Evolutionary conservation across 768 basidiomycete species (phyloP), one percentile per base, ranked within the genome.

Genomic region (Boletellus ananas): DNA sequence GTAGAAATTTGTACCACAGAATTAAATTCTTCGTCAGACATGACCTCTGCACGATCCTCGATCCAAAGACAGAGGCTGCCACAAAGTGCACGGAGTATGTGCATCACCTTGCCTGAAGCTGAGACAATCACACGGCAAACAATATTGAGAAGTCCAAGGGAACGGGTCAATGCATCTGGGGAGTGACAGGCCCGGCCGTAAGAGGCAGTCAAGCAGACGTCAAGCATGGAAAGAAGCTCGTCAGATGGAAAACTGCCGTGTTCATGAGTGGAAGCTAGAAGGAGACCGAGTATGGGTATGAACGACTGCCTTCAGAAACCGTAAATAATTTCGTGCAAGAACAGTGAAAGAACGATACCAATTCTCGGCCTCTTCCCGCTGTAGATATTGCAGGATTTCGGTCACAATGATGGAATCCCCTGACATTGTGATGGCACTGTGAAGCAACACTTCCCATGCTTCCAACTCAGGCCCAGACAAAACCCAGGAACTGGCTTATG

Each of bases 11-110:
- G 35, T 61, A 84, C 84, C 51, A 78, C 53, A 41, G 69, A 62
- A 44, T 75, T 76, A 47, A 79, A 77, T 27, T 81, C 75, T 7
- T 69, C 58, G 4, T 72, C 70, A 3, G 67, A 56, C 43, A 85
- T 66, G 14, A 70, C 50, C 20, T 69, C 65, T 0, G 55, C 38
- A 34, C 70, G 70, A 50, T 84, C 83, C 37, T 70, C 70, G 18
- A 85, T 74, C 84, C 84, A 85, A 27, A 65, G 55, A 46, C 67
- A 69, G 5, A 83, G 55, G 18, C 77, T 63, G 31, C 68, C 59
- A 20, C 72, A 69, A 23, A 79, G 62, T 11, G 51, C 51, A 14
- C 56, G 56, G 9, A 83, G 53, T n/a, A 76, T 58, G 11, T 56
- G 56, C 7, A 75, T 57, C 10, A 74, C 65, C 18, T 66, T 54